phyloP scores from a whole-genome alignment of 2,329 filamentous ascomycete species.

The Claviceps pazoutovae region DNA sequence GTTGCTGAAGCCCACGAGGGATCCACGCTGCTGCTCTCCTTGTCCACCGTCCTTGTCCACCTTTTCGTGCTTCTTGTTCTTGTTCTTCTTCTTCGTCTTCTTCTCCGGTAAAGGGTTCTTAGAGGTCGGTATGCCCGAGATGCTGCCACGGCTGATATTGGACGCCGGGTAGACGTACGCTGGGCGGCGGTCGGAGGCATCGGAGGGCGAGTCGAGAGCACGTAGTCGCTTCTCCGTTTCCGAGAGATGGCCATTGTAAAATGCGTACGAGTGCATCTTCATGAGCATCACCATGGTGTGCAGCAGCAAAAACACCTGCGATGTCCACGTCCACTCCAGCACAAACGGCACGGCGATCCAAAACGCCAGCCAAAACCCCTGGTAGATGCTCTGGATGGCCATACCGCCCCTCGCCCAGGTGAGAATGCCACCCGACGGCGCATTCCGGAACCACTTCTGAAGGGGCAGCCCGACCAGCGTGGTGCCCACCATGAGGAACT shows the following conservation, averaged over 20 bases:
- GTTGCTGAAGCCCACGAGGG: background rate
- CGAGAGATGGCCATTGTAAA: constrained; percentile 92
- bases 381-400: constrained; percentile 68
- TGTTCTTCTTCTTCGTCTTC: background rate
- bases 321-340: constrained; percentile 89
- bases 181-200: constrained; percentile 43
- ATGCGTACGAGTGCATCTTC: constrained; percentile 98
- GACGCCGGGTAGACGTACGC: constrained; percentile 63
- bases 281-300: constrained; percentile 87
- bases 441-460: constrained; percentile 50
- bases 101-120: constrained; percentile 3
- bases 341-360: constrained; percentile 81
- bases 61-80: too few species aligned
- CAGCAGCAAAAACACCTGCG: constrained; percentile 85
- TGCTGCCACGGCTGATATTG: constrained; percentile 32
- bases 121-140: constrained; percentile 19
- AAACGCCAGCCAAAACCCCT: constrained; percentile 61
- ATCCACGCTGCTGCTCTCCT: background rate
- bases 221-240: constrained; percentile 72
- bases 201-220: constrained; percentile 62
- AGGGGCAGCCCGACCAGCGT: constrained; percentile 61
- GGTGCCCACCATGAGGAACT: constrained; percentile 70
- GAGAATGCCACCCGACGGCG: constrained; percentile 35
- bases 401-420: constrained; percentile 71
- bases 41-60: too few species aligned